phyloP scores from a whole-genome alignment of 2,329 filamentous ascomycete genomes.

The Neoscytalidium dimidiatum region DNA sequence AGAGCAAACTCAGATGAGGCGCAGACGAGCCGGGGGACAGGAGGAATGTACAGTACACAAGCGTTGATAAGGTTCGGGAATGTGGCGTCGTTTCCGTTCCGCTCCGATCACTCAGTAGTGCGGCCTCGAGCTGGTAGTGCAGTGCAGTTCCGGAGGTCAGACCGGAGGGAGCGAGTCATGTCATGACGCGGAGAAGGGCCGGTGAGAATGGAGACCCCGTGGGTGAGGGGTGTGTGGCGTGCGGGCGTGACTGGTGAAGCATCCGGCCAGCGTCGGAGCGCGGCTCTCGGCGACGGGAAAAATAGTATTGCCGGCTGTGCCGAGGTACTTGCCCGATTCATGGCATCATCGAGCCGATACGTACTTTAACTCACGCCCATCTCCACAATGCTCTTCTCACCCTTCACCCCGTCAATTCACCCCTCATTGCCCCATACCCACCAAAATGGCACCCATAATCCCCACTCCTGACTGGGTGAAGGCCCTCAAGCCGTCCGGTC shows the following conservation, averaged over 20 bases:
- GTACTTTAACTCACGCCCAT: constrained; percentile 5
- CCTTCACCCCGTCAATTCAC: not conserved
- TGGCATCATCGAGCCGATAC: constrained; percentile 17
- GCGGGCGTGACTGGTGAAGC: not conserved
- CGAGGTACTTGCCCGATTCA: constrained; percentile 16
- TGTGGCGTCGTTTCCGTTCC: not conserved
- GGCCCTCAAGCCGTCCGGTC: constrained; percentile 64
- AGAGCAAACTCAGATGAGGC: too few species aligned
- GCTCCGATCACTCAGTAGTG: not conserved
- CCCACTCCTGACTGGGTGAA: constrained; percentile 65
- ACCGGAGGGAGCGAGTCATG: constrained; percentile 7
- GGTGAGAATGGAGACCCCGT: not conserved
- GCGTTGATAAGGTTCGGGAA: not conserved
- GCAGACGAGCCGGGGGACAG: too few species aligned
- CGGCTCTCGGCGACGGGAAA: constrained; percentile 7
- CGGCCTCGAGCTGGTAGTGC: not conserved
- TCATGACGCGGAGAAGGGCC: not conserved
- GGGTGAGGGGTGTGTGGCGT: constrained; percentile 4
- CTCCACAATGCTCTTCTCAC: not conserved
- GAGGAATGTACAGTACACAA: too few species aligned
- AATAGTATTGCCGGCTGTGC: not conserved
- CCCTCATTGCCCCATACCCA: not conserved
- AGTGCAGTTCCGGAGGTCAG: not conserved
- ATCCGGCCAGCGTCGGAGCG: not conserved
- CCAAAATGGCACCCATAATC: constrained; percentile 10